Conservation (phyloP, 108 stramenopile genomes). For the Skeletonema marinoi region DNA sequence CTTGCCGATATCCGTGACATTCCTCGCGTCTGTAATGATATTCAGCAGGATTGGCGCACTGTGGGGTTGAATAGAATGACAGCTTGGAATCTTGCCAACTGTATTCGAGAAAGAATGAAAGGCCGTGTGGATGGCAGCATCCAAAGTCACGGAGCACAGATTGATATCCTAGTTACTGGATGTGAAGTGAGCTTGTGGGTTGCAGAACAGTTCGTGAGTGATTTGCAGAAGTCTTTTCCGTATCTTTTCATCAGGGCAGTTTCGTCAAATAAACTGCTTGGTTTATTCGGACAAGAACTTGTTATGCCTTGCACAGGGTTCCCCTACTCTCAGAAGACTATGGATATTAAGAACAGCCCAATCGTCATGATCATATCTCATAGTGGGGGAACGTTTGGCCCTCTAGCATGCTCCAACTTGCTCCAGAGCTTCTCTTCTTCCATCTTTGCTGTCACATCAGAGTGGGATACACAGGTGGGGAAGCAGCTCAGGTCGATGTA, state of each 20-base stretch:
- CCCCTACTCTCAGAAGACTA: conserved; percentile 39
- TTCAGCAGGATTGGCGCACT: conserved; percentile 51
- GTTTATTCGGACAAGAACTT: conserved; percentile 57
- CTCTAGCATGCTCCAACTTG: conserved; percentile 48
- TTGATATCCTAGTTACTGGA: conserved; percentile 62
- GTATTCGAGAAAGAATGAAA: conserved; percentile 40
- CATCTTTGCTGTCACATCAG: conserved; percentile 52
- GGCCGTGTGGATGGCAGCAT: conserved; percentile 37
- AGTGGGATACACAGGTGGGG: conserved; percentile 56
- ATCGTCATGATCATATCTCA: conserved; percentile 57
- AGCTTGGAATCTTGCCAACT: conserved; percentile 56
- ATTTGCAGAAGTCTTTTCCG: conserved; percentile 57
- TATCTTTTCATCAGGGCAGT: conserved; percentile 50
- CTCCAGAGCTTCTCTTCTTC: conserved; percentile 50
- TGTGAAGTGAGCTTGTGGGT: conserved; percentile 69
- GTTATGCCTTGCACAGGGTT: conserved; percentile 50
- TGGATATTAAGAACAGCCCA: conserved; percentile 47
- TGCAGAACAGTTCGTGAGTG: conserved; percentile 63
- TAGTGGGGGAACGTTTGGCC: conserved; percentile 51
- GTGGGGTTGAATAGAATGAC: conserved; percentile 51
- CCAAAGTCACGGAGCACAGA: conserved; percentile 26
- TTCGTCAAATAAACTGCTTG: conserved; percentile 62
- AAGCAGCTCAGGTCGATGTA: conserved; percentile 52
- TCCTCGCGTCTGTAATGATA: conserved; percentile 31
- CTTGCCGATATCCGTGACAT: conserved; percentile 49